These are phyloP conservation scores for Exophiala sp. DNA, from an alignment of 2,329 filamentous ascomycete species.

Conservation along the genomic window DNA sequence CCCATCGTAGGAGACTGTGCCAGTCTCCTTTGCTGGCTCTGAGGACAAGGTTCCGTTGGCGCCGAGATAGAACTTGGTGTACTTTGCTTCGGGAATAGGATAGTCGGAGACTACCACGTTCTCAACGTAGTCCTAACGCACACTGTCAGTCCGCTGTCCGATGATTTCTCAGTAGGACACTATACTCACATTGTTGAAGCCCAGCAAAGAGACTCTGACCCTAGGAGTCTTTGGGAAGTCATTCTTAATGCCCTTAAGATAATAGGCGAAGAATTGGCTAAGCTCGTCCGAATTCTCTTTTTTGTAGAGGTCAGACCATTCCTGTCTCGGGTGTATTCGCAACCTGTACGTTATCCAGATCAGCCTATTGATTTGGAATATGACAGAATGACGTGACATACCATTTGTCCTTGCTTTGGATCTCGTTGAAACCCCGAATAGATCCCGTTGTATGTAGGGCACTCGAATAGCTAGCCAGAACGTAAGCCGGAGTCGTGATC, in stretches of 20 bases:
- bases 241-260: slow-evolving; percentile 43
- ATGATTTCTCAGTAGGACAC: neutral
- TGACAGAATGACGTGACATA: neutral
- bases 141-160: neutral
- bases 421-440: slow-evolving; percentile 39
- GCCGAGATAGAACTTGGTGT: slow-evolving; percentile 31
- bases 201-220: slow-evolving; percentile 33
- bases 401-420: slow-evolving; percentile 42
- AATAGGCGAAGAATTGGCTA: slow-evolving; percentile 45
- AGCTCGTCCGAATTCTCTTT: slow-evolving; percentile 38
- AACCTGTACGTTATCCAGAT: slow-evolving; percentile 28
- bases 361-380: neutral
- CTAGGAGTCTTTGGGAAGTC: slow-evolving; percentile 45
- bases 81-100: slow-evolving; percentile 14
- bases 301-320: slow-evolving; percentile 47
- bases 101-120: slow-evolving; percentile 31
- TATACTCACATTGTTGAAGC: slow-evolving; percentile 31
- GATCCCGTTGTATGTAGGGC: slow-evolving; percentile 38
- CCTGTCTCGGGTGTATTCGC: slow-evolving; percentile 38
- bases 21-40: neutral
- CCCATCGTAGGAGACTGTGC: slow-evolving; percentile 31
- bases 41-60: slow-evolving; percentile 11
- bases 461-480: slow-evolving; percentile 35
- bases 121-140: neutral
- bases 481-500: slow-evolving; percentile 37